These are phyloP conservation scores for Piromyces finnis DNA, from an alignment of 192 early-diverging fungal genomes.

Conservation along the genomic window DNA sequence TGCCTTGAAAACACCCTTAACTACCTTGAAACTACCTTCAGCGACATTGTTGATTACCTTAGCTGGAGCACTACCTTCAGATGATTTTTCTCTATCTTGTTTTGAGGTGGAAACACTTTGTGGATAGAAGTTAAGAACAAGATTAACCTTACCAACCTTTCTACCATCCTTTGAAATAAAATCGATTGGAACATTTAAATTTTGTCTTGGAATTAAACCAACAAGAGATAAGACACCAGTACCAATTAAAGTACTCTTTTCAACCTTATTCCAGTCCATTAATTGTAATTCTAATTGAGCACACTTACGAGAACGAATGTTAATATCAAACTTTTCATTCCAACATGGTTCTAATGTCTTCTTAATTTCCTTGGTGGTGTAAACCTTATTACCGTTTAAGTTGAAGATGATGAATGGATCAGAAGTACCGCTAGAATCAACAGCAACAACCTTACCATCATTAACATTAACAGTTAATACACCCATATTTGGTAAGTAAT, in stretches of 20 bases:
- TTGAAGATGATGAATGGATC: constrained; percentile 44
- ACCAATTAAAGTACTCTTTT: background rate
- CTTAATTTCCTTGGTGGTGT: constrained; percentile 50
- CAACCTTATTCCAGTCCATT: background rate
- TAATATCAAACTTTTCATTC: constrained; percentile 40
- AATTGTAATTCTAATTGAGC: background rate
- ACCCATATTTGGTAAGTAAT: constrained; percentile 43
- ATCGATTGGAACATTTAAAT: no score
- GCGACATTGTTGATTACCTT: background rate
- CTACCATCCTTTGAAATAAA: no score
- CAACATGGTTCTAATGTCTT: constrained; percentile 55
- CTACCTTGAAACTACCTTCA: background rate
- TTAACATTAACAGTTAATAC: constrained; percentile 37
- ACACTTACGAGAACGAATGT: constrained; percentile 8
- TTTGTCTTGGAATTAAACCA: background rate
- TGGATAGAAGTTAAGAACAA: background rate
- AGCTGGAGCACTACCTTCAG: background rate
- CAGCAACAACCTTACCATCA: constrained; percentile 36
- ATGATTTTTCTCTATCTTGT: background rate
- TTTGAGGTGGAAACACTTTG: background rate
- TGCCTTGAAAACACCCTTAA: background rate
- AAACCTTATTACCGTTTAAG: constrained; percentile 28
- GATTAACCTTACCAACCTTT: background rate
- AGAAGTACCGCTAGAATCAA: constrained; percentile 49
- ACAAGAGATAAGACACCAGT: background rate